A percentile compares a stretch with the other conserved stretches of the same genome.
Conservation (phyloP, 2,329 filamentous ascomycete genomes). For the Aspergillus ustus region DNA sequence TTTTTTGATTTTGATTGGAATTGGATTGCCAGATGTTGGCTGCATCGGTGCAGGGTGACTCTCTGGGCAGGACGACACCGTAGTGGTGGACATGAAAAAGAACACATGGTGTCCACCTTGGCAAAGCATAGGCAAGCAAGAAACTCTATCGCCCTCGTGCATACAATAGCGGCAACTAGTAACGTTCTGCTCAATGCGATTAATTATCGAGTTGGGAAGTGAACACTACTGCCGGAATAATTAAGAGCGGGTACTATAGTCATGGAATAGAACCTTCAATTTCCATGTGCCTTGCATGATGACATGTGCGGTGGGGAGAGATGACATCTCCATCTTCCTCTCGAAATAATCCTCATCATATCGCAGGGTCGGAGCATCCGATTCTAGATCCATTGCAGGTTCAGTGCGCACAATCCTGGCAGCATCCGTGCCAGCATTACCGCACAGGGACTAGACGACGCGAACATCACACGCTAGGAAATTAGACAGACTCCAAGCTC, state of each 20-base stretch:
- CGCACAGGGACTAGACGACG: background rate
- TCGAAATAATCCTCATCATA: background rate
- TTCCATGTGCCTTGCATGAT: constrained; percentile 11
- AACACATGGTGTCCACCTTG: background rate
- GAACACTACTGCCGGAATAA: background rate
- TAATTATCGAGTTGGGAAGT: background rate
- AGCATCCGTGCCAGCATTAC: constrained; percentile 11
- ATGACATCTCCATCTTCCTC: background rate
- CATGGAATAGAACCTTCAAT: constrained; percentile 12
- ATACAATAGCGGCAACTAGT: background rate
- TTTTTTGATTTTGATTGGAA: background rate
- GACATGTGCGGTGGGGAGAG: constrained; percentile 8
- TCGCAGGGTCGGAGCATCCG: background rate
- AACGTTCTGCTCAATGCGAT: background rate
- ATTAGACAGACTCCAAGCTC: constrained; percentile 19
- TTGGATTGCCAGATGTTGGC: background rate
- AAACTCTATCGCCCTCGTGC: background rate
- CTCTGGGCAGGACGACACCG: too few relatives aligned
- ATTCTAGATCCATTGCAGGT: background rate
- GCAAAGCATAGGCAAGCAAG: background rate
- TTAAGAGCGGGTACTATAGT: constrained; percentile 5
- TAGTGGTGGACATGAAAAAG: background rate
- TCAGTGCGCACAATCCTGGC: background rate
- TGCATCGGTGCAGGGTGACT: background rate
- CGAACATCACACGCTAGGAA: background rate